Evolutionary conservation across 2,329 filamentous ascomycete genomes (phyloP).

Genomic region (Plectosphaerella plurivora): DNA sequence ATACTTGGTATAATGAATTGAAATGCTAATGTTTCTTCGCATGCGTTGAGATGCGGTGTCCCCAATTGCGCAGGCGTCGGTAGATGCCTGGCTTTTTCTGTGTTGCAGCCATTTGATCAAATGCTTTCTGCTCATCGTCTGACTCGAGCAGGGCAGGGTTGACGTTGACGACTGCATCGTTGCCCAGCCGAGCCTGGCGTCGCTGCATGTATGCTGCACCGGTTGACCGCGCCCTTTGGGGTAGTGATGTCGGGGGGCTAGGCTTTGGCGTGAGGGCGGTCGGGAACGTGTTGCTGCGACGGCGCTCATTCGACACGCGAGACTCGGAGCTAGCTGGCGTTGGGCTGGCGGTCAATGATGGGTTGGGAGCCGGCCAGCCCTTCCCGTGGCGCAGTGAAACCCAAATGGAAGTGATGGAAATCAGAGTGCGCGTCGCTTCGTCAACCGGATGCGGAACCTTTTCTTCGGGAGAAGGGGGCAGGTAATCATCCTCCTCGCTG

Average conservation of each 20-base stretch:
- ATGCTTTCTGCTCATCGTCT: not conserved
- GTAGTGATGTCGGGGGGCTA: constrained; percentile 1
- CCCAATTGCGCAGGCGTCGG: constrained; percentile 9
- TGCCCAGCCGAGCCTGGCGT: constrained; percentile 10
- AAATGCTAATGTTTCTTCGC: not conserved
- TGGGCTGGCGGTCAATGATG: not conserved
- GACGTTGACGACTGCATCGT: constrained; percentile 3
- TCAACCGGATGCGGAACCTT: constrained; percentile 14
- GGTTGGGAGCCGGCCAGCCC: constrained; percentile 10
- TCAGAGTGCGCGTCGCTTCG: constrained; percentile 14
- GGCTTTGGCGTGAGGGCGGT: not conserved
- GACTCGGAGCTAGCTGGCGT: not conserved
- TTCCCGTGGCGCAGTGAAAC: constrained; percentile 15
- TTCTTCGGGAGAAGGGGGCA: not conserved
- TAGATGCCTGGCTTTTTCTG: constrained; percentile 6
- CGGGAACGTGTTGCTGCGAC: constrained; percentile 8
- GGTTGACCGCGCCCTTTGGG: constrained; percentile 15
- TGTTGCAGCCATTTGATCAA: not conserved
- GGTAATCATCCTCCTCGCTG: not conserved
- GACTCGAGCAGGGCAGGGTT: constrained; percentile 4
- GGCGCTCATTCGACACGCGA: constrained; percentile 6
- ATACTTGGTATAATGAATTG: too few relatives aligned
- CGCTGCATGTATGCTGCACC: constrained; percentile 18
- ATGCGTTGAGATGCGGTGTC: constrained; percentile 7
- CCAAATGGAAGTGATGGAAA: constrained; percentile 18